Evolutionary conservation across 2,329 filamentous ascomycete species (phyloP), one percentile per base, ranked within the genome.

Genomic region (Phyllosticta paracitricarpa): DNA sequence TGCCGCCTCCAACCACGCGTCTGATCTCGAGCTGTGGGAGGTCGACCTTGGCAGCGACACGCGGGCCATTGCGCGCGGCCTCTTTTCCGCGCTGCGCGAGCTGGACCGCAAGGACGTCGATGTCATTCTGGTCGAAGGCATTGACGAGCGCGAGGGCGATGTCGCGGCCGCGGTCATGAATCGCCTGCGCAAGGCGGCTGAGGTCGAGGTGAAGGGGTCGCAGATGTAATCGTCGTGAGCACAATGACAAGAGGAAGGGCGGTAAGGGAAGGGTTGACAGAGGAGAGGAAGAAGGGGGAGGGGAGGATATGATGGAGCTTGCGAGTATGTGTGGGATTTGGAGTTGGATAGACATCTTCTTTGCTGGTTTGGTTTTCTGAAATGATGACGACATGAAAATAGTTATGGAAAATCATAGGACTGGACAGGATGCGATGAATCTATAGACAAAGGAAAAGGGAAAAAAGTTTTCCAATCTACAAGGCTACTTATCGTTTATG

Each of bases 51-150:
- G 93, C 0, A 76, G 76, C 17, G 83, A 88, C 54, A 86, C 85
- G 0, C 83, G 84, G 66, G 83, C 83, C 33, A 91, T 99, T 67
- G 93, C 94, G 1, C 85, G 92, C 67, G 89, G 89, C 0, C 78
- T 99, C 14, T 99, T 99, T 72, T 89, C 90, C 12, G 89, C 91
- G 1, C 78, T 99, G 59, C 82, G 94, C 59, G 89, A 92, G 66
- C 81, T 99, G 64, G 94, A 99, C 72, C 84, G 86, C 68, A 81
- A 85, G 64, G 83, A 85, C 30, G 91, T 91, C 3, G 86, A 94
- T 70, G 80, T 88, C 22, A 97, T 99, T 58, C 89, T 92, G 67
- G 90, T 97, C 10, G 94, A 99, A 72, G 93, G 93, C 2, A 89
- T 97, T 62, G 74, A 78, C 22, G 80, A 84, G 63, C 88, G 89